Evolutionary conservation across 192 early-diverging fungal species (phyloP).

Genomic region (Backusella liffmaniae): DNA sequence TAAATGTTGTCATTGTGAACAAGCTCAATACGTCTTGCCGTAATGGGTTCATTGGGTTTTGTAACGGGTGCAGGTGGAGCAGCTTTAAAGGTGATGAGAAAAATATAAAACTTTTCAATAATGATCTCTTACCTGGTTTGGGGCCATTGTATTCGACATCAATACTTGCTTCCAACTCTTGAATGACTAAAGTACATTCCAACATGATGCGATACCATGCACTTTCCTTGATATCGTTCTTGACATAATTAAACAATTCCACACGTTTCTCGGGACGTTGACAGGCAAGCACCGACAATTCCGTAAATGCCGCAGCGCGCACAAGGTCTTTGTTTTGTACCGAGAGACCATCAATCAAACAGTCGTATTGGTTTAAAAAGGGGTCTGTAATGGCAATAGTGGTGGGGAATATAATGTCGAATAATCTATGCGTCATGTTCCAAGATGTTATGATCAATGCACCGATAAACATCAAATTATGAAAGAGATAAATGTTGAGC

Average conservation of each 20-base stretch:
- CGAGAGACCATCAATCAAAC: conserved; percentile 1
- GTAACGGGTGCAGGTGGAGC: neutral
- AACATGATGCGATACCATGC: conserved; percentile 17
- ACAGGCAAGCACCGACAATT: conserved; percentile 12
- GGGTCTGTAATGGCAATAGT: neutral
- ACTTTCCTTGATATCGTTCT: neutral
- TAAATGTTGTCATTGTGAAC: neutral
- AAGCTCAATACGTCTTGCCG: neutral
- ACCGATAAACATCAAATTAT: conserved; percentile 16
- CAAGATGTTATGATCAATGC: neutral
- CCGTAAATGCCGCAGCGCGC: neutral
- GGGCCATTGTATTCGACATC: conserved; percentile 19
- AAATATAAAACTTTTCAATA: no score
- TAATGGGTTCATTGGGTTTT: neutral
- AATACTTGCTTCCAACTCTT: conserved; percentile 12
- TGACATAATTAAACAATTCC: neutral
- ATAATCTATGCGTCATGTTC: conserved; percentile 25
- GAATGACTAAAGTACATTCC: conserved; percentile 6
- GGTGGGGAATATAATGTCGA: conserved; percentile 11
- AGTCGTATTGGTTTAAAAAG: conserved; percentile 7
- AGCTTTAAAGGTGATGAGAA: neutral
- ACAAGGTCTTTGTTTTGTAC: neutral
- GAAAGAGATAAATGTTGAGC: conserved; percentile 29
- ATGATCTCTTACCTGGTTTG: neutral
- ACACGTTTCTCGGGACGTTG: conserved; percentile 2